These are phyloP conservation scores for Umbelopsis sp. DNA, from an alignment of 192 early-diverging fungal species.

Conservation along the genomic window DNA sequence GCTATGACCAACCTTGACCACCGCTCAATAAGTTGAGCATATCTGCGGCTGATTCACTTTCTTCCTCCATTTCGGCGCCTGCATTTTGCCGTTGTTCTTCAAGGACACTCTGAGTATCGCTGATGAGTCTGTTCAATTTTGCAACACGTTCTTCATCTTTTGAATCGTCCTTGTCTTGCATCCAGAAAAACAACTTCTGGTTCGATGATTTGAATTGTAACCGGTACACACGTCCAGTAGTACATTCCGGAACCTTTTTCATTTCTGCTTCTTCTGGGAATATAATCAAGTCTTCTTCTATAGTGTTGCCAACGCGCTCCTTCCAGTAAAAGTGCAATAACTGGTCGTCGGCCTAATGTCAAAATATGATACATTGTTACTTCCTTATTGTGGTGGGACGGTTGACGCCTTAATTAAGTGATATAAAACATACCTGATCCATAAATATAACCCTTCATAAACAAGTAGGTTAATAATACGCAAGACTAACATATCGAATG, in stretches of 20 bases:
- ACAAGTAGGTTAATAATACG: not conserved
- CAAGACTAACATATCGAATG: not conserved
- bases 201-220: constrained; percentile 80
- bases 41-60: constrained; percentile 11
- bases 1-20: not conserved
- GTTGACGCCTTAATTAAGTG: not conserved
- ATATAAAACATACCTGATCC: constrained; percentile 46
- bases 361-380: too few species aligned
- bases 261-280: constrained; percentile 80
- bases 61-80: not conserved
- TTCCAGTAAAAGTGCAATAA: constrained; percentile 85
- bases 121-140: constrained; percentile 62
- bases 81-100: constrained; percentile 15
- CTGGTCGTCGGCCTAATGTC: constrained; percentile 56
- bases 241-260: constrained; percentile 47
- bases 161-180: constrained; percentile 68
- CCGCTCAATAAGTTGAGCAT: constrained; percentile 12
- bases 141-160: constrained; percentile 57
- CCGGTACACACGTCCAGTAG: constrained; percentile 77
- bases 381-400: not conserved
- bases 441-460: constrained; percentile 57
- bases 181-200: constrained; percentile 83
- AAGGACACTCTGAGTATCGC: constrained; percentile 40
- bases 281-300: constrained; percentile 62
- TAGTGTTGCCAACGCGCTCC: constrained; percentile 51